Base-by-base conservation (phyloP, 805 yeast genomes). In the Metschnikowia sp. region DNA sequence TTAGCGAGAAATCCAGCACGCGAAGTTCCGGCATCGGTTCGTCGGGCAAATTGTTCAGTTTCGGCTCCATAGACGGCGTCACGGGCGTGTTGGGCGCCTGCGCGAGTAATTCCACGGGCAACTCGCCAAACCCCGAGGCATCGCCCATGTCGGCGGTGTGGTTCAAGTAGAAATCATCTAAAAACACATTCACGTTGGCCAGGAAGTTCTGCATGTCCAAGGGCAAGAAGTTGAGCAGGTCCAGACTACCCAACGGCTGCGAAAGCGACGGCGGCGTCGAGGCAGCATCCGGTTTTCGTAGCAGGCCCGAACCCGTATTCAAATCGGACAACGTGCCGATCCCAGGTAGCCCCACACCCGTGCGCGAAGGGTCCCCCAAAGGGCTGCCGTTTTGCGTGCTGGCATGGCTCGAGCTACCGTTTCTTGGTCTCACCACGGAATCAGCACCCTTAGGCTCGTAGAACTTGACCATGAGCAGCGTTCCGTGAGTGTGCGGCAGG, bases 111-210 rank as follows among this genome's bases (percentile, higher is more conserved):
- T n/a, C 10, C 19, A n/a, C 19, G 36, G 19, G 7, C 18, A n/a
- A n/a, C 19, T n/a, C 29, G 18, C 12, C 40, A 9, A n/a, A 18
- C 19, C 11, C 32, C 19, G 32, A 9, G 12, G 40, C 10, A 7
- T 42, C 40, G 36, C 15, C 19, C 22, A 28, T 31, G 18, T 45
- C 49, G 29, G 12, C 13, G 11, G 40, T n/a, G 22, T 45, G 41
- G 32, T 32, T 33, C 26, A 59, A 62, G 47, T 58, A 60, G 47
- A 69, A 62, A 46, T 68, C 74, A 45, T 57, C 63, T 10, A 70
- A 69, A 44, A 70, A 57, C 13, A 60, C 34, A 37, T 60, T 58
- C 15, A 74, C 75, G 46, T 69, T 73, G 45, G 65, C 66, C 42
- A 62, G 66, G 35, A 70, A 45, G 34, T 47, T 51, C 34, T 53